Evolutionary conservation across 1,284 basidiomycete species (phyloP).

Genomic region (Boletus sp.): DNA sequence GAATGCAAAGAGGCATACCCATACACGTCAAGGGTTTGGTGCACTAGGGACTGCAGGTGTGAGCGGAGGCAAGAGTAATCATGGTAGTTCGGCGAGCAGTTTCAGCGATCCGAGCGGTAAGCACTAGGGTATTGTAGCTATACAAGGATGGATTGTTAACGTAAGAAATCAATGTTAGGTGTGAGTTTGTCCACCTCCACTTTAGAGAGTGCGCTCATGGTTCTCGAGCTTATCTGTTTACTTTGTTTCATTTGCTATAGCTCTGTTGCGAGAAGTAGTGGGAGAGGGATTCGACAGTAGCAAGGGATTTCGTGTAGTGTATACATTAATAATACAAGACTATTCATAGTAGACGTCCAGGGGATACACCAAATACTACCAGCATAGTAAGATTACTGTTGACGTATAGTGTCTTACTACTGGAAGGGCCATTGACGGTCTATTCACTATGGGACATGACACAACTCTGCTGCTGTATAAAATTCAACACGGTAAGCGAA

Average conservation of each 20-base stretch:
- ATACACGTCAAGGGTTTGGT: conserved; percentile 45
- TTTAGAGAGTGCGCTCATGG: conserved; percentile 69
- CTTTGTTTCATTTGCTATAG: no score
- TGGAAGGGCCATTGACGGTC: no score
- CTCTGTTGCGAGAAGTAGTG: conserved; percentile 49
- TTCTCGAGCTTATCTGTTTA: not conserved
- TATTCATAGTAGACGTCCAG: no score
- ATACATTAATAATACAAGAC: not conserved
- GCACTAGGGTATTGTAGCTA: conserved; percentile 22
- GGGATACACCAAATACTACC: no score
- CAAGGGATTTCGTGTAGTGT: not conserved
- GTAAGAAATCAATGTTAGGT: conserved; percentile 43
- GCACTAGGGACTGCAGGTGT: conserved; percentile 41
- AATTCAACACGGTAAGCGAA: not conserved
- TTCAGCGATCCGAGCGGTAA: conserved; percentile 82
- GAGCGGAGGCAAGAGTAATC: conserved; percentile 65
- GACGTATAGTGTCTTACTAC: no score
- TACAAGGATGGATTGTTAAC: conserved; percentile 8
- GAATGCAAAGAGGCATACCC: conserved; percentile 51
- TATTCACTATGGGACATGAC: no score
- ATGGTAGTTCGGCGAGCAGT: conserved; percentile 74
- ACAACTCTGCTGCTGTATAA: not conserved
- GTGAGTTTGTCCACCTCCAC: conserved; percentile 73
- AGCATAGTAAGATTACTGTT: no score
- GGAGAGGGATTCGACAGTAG: conserved; percentile 39